These are phyloP conservation scores for Miamiensis avidus DNA, from an alignment of 169 alveolate genomes.

Conservation along the genomic window DNA sequence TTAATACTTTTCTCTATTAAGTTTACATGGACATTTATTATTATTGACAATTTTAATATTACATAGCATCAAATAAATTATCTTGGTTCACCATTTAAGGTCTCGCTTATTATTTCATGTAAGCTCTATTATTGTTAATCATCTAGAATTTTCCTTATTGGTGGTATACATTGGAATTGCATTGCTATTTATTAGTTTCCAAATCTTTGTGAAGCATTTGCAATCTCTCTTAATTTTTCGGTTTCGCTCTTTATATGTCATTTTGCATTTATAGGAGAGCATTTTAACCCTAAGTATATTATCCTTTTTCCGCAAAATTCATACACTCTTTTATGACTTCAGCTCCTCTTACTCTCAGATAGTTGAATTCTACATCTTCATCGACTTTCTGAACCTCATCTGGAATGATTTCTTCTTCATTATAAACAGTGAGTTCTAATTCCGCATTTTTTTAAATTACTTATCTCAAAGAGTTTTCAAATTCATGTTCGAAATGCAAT, in stretches of 20 bases:
- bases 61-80: no score
- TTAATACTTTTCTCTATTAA: no score
- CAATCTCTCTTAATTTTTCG: background rate
- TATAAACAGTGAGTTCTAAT: constrained; percentile 20
- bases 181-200: background rate
- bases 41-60: no score
- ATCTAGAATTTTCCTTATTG: constrained; percentile 8
- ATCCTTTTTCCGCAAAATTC: background rate
- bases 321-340: constrained; percentile 33
- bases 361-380: constrained; percentile 25
- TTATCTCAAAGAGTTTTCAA: background rate
- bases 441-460: constrained; percentile 7
- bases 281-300: constrained; percentile 5
- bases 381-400: background rate
- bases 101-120: background rate
- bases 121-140: constrained; percentile 3
- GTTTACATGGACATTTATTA: no score
- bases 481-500: background rate
- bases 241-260: background rate
- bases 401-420: constrained; percentile 12
- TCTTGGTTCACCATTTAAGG: no score
- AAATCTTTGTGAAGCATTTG: constrained; percentile 1
- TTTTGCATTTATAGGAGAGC: constrained; percentile 8
- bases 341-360: constrained; percentile 39
- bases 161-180: background rate